Percentiles rank a stretch among this genome's conserved stretches.
Evolutionary conservation across 2,329 filamentous ascomycete genomes (phyloP).

Genomic region (Trichophyton simii): DNA sequence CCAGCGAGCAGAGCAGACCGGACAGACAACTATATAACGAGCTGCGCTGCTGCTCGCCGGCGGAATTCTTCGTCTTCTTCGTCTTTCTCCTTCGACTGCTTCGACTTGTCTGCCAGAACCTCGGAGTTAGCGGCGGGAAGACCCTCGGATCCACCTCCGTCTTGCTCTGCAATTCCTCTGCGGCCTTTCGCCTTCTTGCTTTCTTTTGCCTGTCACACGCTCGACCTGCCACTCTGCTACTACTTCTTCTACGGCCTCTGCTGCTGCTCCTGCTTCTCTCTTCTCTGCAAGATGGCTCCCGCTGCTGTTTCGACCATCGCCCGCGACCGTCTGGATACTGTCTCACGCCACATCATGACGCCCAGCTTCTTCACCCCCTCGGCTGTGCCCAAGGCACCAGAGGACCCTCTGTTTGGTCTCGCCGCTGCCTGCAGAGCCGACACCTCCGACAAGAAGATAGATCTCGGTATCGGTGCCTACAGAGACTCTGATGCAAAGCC

Average conservation of each 20-base stretch:
- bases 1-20: neutral
- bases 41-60: too few species aligned
- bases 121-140: neutral
- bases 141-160: neutral
- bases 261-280: neutral
- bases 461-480: constrained; percentile 91
- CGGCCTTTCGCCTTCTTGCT: neutral
- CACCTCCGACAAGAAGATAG: constrained; percentile 64
- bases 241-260: neutral
- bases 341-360: constrained; percentile 15
- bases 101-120: neutral
- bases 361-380: constrained; percentile 54
- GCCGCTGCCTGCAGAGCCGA: constrained; percentile 81
- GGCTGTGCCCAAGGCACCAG: constrained; percentile 75
- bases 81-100: neutral
- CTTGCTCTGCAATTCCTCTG: neutral
- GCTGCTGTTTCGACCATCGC: constrained; percentile 6
- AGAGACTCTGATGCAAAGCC: constrained; percentile 91
- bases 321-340: constrained; percentile 10
- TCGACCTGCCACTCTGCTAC: neutral
- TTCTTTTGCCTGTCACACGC: neutral
- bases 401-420: constrained; percentile 88
- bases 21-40: neutral
- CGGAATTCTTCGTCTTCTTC: neutral
- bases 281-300: neutral